A percentile compares a stretch with the other conserved stretches of the same genome.
Conservation (phyloP, 176 grass and related monocot genomes). For the Musa troglodytarum region DNA sequence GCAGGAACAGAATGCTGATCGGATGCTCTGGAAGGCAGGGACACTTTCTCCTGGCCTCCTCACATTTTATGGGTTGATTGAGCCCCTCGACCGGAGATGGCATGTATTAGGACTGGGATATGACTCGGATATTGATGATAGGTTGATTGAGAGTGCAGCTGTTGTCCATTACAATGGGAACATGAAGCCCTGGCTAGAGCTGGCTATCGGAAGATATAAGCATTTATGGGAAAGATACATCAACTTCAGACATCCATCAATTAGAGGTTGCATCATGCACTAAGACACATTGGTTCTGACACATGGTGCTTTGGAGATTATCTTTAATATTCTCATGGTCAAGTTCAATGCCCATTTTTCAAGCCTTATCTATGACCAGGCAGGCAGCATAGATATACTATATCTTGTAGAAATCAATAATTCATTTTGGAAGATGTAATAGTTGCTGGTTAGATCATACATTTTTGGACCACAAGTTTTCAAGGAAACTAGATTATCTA, state of each 20-base stretch:
- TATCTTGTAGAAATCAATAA: background rate
- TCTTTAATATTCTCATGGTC: slow-evolving; percentile 29
- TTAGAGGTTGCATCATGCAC: slow-evolving; percentile 62
- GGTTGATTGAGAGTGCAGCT: slow-evolving; percentile 93
- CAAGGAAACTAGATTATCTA: background rate
- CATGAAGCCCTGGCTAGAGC: slow-evolving; percentile 96
- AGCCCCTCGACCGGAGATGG: slow-evolving; percentile 95
- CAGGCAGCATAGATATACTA: slow-evolving; percentile 28
- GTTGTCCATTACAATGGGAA: slow-evolving; percentile 92
- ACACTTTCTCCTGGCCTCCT: slow-evolving; percentile 82
- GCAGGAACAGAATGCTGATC: slow-evolving; percentile 81
- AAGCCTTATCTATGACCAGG: slow-evolving; percentile 44
- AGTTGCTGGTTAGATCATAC: background rate
- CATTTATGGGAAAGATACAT: slow-evolving; percentile 77
- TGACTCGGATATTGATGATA: slow-evolving; percentile 83
- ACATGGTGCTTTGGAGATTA: slow-evolving; percentile 18
- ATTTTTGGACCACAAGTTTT: background rate
- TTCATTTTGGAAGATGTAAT: background rate
- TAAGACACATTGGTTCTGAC: slow-evolving; percentile 30
- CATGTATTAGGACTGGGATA: slow-evolving; percentile 88
- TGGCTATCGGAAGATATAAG: slow-evolving; percentile 84
- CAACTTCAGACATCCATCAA: slow-evolving; percentile 47
- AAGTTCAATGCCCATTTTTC: slow-evolving; percentile 36
- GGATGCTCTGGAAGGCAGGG: slow-evolving; percentile 70
- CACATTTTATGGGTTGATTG: slow-evolving; percentile 84